Evolutionary conservation across 2,329 filamentous ascomycete genomes (phyloP).

Genomic region (Coniochaeta pulveracea): DNA sequence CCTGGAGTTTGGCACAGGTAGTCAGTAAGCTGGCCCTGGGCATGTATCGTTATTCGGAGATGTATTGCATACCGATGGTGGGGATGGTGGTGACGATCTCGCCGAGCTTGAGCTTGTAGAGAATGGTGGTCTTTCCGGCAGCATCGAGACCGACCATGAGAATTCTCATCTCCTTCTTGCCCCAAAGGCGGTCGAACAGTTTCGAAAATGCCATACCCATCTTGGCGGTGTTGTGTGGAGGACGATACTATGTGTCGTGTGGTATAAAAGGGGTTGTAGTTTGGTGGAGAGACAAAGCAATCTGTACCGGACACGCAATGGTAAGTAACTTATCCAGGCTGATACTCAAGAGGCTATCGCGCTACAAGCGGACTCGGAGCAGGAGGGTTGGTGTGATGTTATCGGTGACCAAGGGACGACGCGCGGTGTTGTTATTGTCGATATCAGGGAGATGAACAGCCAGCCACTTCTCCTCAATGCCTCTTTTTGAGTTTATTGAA

Average conservation of each 20-base stretch:
- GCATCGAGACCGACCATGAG: conserved; percentile 99
- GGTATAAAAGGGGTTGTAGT: background rate
- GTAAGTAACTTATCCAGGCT: conserved; percentile 2
- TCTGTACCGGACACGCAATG: background rate
- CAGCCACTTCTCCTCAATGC: no score
- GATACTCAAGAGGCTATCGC: no score
- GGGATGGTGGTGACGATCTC: conserved; percentile 99
- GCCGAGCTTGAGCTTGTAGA: conserved; percentile 99
- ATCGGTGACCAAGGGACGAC: no score
- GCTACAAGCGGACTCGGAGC: no score
- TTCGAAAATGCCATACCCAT: conserved; percentile 99
- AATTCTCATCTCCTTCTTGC: conserved; percentile 99
- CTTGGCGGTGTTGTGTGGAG: conserved; percentile 44
- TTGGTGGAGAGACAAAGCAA: background rate
- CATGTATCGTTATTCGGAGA: background rate
- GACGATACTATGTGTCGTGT: conserved; percentile 16
- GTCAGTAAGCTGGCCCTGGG: conserved; percentile 13
- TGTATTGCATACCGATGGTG: conserved; percentile 68
- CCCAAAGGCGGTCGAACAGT: conserved; percentile 91
- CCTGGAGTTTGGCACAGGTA: conserved; percentile 35
- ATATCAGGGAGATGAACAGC: no score
- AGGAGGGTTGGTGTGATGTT: no score
- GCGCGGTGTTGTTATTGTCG: no score
- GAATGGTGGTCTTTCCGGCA: conserved; percentile 98
- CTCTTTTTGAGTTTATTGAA: no score